These are phyloP conservation scores for Ganoderma leucocontextum DNA, from an alignment of 1,284 basidiomycete species.

Conservation along the genomic window DNA sequence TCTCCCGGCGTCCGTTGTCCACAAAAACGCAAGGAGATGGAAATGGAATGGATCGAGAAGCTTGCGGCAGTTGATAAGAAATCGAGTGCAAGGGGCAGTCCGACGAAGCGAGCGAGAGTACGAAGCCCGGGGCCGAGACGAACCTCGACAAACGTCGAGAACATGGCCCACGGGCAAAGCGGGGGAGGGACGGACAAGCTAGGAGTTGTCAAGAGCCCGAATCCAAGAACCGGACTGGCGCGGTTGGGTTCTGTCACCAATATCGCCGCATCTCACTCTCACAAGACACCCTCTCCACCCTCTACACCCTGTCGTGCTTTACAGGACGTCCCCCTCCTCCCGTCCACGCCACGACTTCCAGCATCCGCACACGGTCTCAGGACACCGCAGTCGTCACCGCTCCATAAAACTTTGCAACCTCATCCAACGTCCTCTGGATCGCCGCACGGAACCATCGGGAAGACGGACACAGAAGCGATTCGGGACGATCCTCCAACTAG, in stretches of 20 bases:
- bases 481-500: not conserved
- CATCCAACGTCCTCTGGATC: not conserved
- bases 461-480: not conserved
- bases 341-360: not conserved
- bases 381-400: not conserved
- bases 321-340: not conserved
- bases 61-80: conserved; percentile 40
- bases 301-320: not conserved
- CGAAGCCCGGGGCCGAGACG: conserved; percentile 8
- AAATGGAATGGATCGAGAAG: conserved; percentile 46
- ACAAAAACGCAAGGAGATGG: conserved; percentile 45
- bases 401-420: not conserved
- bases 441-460: not conserved
- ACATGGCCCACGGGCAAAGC: not conserved
- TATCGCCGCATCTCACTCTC: conserved; percentile 14
- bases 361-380: not conserved
- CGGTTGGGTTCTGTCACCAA: conserved; percentile 38
- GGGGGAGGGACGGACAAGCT: not conserved
- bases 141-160: conserved; percentile 12
- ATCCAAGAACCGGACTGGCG: conserved; percentile 11
- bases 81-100: conserved; percentile 11
- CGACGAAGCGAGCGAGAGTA: conserved; percentile 17
- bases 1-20: conserved; percentile 48
- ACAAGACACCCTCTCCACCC: not conserved
- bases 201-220: not conserved